These are phyloP conservation scores for Lepidopterella palustris DNA, from an alignment of 495 filamentous ascomycete species.

Conservation along the genomic window DNA sequence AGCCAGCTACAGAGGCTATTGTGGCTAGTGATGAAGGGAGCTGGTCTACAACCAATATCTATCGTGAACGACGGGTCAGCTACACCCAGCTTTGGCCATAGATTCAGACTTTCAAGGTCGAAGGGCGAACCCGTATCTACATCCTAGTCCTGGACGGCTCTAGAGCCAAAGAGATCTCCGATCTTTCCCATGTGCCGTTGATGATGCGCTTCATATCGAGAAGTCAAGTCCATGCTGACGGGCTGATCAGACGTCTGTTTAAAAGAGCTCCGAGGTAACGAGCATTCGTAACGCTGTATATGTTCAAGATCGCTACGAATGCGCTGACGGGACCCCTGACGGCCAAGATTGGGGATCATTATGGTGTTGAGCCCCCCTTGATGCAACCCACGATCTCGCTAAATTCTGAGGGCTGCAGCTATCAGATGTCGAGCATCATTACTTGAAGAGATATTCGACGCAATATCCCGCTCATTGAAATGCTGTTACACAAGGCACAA, in stretches of 20 bases:
- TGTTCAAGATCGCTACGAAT: neutral
- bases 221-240: neutral
- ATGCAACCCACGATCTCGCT: neutral
- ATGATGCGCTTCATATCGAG: neutral
- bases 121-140: neutral
- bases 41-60: neutral
- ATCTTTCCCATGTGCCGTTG: neutral
- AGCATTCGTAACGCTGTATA: no score
- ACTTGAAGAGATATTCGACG: no score
- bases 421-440: neutral
- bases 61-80: neutral
- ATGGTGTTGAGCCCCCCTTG: neutral
- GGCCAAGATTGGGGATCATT: neutral
- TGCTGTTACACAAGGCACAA: neutral
- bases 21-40: neutral
- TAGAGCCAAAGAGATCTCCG: neutral
- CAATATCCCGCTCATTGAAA: no score
- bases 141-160: neutral
- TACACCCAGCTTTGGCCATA: neutral
- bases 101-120: neutral
- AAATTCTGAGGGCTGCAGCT: neutral
- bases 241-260: no score
- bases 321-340: neutral
- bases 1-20: neutral
- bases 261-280: no score